Conservation (phyloP, 1,139 yeast genomes). For the Taphrina pruni region DNA sequence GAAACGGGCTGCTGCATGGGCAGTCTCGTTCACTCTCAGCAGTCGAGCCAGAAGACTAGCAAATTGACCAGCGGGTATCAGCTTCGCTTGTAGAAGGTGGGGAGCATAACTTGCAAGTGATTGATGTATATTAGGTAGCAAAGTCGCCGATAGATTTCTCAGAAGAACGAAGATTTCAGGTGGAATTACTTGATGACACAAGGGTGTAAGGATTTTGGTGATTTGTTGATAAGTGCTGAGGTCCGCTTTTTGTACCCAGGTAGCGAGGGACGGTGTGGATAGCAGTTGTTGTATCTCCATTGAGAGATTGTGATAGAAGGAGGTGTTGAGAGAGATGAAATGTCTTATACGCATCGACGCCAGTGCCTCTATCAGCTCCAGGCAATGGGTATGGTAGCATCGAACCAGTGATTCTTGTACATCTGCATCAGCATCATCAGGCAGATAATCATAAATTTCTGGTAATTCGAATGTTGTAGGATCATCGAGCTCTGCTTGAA, state of each 20-base stretch:
- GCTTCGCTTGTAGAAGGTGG: constrained; percentile 60
- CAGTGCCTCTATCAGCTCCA: constrained; percentile 66
- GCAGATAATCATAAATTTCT: constrained; percentile 45
- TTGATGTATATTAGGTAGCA: constrained; percentile 49
- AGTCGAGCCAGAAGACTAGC: constrained; percentile 63
- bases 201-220: constrained; percentile 68
- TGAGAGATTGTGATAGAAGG: constrained; percentile 67
- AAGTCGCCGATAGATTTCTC: constrained; percentile 49
- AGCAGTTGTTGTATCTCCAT: constrained; percentile 69
- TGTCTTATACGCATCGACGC: constrained; percentile 71
- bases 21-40: constrained; percentile 65
- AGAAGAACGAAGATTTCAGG: constrained; percentile 58
- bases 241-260: constrained; percentile 75
- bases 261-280: constrained; percentile 58
- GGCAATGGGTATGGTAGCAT: constrained; percentile 68
- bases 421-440: constrained; percentile 62
- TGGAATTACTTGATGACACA: constrained; percentile 69
- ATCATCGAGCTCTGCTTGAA: constrained; percentile 45
- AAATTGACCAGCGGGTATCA: constrained; percentile 64
- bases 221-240: constrained; percentile 63
- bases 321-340: constrained; percentile 60
- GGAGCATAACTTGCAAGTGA: constrained; percentile 59
- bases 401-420: constrained; percentile 67
- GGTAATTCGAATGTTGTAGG: constrained; percentile 42
- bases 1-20: constrained; percentile 62